phyloP scores from a whole-genome alignment of 2,329 filamentous ascomycete species.

The Colletotrichum sp. region DNA sequence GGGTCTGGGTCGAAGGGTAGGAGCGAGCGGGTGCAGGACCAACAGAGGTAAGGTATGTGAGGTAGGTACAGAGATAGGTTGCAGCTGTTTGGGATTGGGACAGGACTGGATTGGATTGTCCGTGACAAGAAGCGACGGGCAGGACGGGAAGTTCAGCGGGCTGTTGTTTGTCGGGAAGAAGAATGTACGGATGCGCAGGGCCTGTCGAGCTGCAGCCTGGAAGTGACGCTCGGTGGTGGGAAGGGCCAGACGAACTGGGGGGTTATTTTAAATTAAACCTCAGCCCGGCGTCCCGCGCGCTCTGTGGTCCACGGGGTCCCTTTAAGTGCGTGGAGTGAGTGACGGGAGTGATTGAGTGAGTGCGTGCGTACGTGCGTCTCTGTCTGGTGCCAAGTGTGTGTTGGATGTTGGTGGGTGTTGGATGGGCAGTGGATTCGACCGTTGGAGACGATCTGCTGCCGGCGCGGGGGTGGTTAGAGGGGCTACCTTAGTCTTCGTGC shows the following conservation, averaged over 20 bases:
- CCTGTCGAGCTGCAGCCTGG: slow-evolving; percentile 16
- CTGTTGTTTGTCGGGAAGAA: not conserved
- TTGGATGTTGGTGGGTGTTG: not conserved
- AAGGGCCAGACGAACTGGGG: slow-evolving; percentile 20
- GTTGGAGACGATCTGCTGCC: not conserved
- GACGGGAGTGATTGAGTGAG: not conserved
- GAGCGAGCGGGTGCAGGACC: not conserved
- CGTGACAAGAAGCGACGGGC: not conserved
- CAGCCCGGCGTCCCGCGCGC: slow-evolving; percentile 4
- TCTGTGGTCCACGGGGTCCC: slow-evolving; percentile 1
- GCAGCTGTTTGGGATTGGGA: not conserved
- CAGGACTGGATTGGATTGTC: not conserved
- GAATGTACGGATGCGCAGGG: not conserved
- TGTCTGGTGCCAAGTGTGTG: not conserved
- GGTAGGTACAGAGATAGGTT: not conserved
- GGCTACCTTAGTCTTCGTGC: not conserved
- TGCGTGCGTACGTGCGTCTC: not conserved
- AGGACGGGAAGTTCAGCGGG: not conserved
- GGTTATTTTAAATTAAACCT: slow-evolving; percentile 19
- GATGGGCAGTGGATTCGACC: not conserved
- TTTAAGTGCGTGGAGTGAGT: not conserved
- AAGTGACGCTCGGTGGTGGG: slow-evolving; percentile 19
- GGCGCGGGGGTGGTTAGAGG: not conserved
- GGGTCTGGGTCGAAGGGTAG: not conserved
- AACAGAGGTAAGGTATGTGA: not conserved